Base-by-base conservation (phyloP, 768 basidiomycete species). In the Boletus reticulatus region DNA sequence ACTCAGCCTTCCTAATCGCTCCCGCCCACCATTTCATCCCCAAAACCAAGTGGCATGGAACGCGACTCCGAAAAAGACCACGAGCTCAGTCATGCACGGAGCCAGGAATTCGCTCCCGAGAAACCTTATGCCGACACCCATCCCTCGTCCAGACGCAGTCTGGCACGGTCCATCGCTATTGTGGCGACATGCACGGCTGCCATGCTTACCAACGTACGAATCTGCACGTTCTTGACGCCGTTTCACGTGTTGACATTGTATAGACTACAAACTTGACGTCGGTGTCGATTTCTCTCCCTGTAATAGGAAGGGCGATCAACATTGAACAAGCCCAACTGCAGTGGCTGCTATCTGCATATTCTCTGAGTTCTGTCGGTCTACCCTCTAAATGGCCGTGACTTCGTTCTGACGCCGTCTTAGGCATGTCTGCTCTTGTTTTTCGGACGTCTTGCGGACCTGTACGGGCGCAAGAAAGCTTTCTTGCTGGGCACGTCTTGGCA, bases 371-470 rank as follows among this genome's bases (percentile, higher is more conserved):
- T 12, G 87, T 86, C 13, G n/a, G 77, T 71, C n/a, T 31, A 43
- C 32, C 65, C 55, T n/a, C 34, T n/a, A 46, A 20, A 16, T 34
- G 6, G 4, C 6, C 14, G 9, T 3, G 10, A 0, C 37, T 20
- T 36, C 32, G 8, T 49, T 37, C 59, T 64, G 29, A 70, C 37
- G 13, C 11, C 36, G n/a, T n/a, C 20, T 29, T 19, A 90, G 89
- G 89, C 87, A 9, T 94, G 92, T 62, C 74, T 93, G 12, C 79
- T 93, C 4, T 76, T 94, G 11, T 79, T 91, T 13, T 84, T 83
- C 27, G 92, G 92, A 0, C 78, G 90, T n/a, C 69, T 94, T 2
- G 89, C 91, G 2, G 92, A 94, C 67, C 71, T 90, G 3, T 84
- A 87, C 59, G 92, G 93, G 2, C 79, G 90, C 32, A 92, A 88